phyloP scores from a whole-genome alignment of 2,329 filamentous ascomycete species.

The Didymella lethalis region DNA sequence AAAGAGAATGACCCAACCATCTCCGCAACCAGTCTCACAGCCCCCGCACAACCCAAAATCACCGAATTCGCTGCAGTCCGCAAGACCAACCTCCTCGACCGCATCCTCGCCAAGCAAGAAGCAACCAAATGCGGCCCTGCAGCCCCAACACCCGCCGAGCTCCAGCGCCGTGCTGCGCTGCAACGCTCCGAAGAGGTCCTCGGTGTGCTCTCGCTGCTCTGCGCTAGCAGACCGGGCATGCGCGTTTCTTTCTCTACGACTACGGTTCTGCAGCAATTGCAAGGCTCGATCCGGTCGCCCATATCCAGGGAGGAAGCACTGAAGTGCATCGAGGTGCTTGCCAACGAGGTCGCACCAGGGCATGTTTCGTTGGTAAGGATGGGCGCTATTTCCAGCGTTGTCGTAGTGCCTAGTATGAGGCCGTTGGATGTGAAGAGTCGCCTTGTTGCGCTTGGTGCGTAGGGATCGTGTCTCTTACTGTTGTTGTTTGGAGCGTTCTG shows the following conservation, averaged over 20 bases:
- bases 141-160: conserved; percentile 53
- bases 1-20: conserved; percentile 43
- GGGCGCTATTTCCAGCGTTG: conserved; percentile 54
- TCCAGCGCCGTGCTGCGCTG: conserved; percentile 57
- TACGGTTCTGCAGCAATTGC: conserved; percentile 53
- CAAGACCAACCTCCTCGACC: conserved; percentile 58
- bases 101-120: conserved; percentile 60
- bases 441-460: conserved; percentile 41
- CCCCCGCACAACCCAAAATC: conserved; percentile 46
- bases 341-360: conserved; percentile 53
- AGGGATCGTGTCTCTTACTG: background rate
- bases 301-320: conserved; percentile 56
- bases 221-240: conserved; percentile 43
- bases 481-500: background rate
- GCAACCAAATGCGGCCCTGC: conserved; percentile 48
- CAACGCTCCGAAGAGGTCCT: conserved; percentile 58
- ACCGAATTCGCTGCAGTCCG: conserved; percentile 51
- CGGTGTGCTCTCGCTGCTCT: conserved; percentile 54
- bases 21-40: conserved; percentile 20
- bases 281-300: conserved; percentile 56
- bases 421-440: conserved; percentile 45
- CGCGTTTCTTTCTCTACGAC: conserved; percentile 57
- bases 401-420: conserved; percentile 50
- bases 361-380: conserved; percentile 53
- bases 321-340: conserved; percentile 54